A percentile compares a stretch with the other conserved stretches of the same genome.
Evolutionary conservation across 805 yeast genomes (phyloP).

Genomic region (Candida chilensis): DNA sequence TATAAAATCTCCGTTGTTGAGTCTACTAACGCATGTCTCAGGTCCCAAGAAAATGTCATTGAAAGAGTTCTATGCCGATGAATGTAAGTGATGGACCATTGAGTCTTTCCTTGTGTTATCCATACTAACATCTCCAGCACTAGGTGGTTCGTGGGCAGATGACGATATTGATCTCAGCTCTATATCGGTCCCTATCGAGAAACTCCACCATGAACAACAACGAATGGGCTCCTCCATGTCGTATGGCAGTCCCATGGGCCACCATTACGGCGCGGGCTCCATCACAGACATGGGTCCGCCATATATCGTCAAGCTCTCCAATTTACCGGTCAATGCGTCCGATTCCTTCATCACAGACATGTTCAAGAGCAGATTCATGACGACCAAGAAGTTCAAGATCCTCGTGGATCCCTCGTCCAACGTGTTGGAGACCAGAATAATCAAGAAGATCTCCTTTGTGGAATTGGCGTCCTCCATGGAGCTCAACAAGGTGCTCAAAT

Average conservation of each 20-base stretch:
- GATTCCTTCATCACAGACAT: constrained; percentile 46
- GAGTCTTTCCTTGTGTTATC: too few species aligned
- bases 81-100: too few species aligned
- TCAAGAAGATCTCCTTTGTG: constrained; percentile 55
- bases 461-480: constrained; percentile 44
- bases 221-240: not conserved
- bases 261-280: constrained; percentile 3
- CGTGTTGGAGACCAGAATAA: constrained; percentile 22
- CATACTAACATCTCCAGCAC: too few species aligned
- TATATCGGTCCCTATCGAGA: constrained; percentile 35
- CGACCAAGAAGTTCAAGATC: constrained; percentile 49
- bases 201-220: constrained; percentile 1
- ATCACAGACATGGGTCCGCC: constrained; percentile 37
- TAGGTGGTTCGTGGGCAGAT: constrained; percentile 61
- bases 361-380: constrained; percentile 53
- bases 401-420: constrained; percentile 40
- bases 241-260: too few species aligned
- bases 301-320: constrained; percentile 52
- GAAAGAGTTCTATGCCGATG: too few species aligned
- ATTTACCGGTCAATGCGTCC: constrained; percentile 47
- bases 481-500: constrained; percentile 48
- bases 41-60: too few species aligned
- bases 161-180: constrained; percentile 59
- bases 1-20: too few species aligned
- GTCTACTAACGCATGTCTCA: too few species aligned